Percentiles rank a stretch among this genome's conserved stretches.
Evolutionary conservation across 1,284 basidiomycete species (phyloP).

Genomic region (Rhodotorula sp.): DNA sequence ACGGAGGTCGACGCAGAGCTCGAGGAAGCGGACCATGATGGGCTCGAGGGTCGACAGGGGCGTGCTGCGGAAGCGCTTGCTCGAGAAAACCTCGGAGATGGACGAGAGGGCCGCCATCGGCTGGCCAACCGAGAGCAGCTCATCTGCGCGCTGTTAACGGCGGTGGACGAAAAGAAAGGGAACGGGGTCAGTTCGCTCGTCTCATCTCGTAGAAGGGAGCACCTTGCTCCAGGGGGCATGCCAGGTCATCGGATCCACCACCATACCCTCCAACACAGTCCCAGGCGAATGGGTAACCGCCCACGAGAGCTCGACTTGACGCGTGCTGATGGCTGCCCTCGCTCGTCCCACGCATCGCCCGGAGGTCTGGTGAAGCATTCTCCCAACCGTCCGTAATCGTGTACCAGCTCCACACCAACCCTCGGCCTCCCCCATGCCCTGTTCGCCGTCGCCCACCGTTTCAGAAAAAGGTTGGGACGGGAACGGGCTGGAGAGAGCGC

Average conservation of each 20-base stretch:
- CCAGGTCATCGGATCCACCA: too few species aligned
- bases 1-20: constrained; percentile 93
- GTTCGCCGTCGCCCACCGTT: not conserved
- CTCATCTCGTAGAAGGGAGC: not conserved
- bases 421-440: not conserved
- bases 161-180: not conserved
- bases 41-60: constrained; percentile 88
- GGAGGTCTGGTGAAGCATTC: not conserved
- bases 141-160: constrained; percentile 60
- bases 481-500: not conserved
- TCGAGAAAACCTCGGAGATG: constrained; percentile 85
- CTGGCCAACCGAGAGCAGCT: constrained; percentile 86
- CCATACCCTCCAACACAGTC: too few species aligned
- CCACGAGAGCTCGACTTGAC: not conserved
- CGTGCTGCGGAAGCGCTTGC: constrained; percentile 91
- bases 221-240: too few species aligned
- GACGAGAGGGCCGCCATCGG: constrained; percentile 82
- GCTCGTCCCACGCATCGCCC: too few species aligned
- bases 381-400: not conserved
- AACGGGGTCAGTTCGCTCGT: not conserved
- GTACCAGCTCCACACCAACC: not conserved
- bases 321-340: not conserved
- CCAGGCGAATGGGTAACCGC: too few species aligned
- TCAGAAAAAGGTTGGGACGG: not conserved
- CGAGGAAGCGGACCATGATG: constrained; percentile 80